These are phyloP conservation scores for Cucumis hystrix DNA, from an alignment of 306 rosid species.

Conservation along the genomic window DNA sequence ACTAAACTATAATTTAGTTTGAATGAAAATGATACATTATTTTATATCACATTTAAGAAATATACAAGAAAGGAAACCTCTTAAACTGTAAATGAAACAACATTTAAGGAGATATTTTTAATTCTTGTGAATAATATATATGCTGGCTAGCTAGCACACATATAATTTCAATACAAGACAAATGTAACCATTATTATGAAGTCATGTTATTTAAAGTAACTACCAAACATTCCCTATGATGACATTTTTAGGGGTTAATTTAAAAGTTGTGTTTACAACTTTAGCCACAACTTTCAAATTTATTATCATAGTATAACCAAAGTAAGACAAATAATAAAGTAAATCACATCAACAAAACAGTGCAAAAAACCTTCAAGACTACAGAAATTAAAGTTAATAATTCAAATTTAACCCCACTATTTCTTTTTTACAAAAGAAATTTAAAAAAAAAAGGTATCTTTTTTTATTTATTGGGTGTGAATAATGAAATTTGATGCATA, in stretches of 20 bases:
- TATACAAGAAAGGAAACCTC: no score
- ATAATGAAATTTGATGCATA: neutral
- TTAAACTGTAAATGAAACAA: neutral
- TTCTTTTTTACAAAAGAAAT: neutral
- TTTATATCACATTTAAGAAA: no score
- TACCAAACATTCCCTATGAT: constrained; percentile 1
- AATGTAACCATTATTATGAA: neutral
- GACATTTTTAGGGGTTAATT: neutral
- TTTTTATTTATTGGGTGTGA: neutral
- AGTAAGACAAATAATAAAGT: neutral
- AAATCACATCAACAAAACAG: neutral
- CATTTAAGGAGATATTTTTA: neutral
- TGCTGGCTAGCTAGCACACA: constrained; percentile 5
- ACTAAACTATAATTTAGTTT: no score
- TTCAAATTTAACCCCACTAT: neutral
- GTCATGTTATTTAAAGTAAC: neutral
- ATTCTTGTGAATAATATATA: neutral
- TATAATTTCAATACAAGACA: constrained; percentile 1
- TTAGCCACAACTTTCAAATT: neutral
- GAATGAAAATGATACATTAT: no score
- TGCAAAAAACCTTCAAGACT: neutral
- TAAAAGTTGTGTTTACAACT: neutral
- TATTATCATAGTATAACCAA: neutral
- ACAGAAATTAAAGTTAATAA: neutral
- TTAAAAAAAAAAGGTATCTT: neutral